These are phyloP conservation scores for Claviceps quebecensis DNA, from an alignment of 2,329 filamentous ascomycete genomes.

Conservation along the genomic window DNA sequence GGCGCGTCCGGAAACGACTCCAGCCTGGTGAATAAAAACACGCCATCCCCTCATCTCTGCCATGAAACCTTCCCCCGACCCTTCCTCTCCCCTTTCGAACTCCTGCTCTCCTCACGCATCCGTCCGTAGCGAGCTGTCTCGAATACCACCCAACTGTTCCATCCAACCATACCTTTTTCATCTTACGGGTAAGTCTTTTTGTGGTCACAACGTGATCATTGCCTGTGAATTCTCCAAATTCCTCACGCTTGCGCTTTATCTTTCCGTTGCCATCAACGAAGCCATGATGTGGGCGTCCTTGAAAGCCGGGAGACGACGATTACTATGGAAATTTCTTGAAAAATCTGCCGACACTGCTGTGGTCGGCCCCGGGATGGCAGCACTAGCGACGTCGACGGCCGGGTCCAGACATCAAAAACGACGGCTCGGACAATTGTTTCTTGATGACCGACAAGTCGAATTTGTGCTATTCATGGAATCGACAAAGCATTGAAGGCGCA, in stretches of 20 bases:
- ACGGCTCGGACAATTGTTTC: too few species aligned
- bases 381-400: neutral
- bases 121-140: slow-evolving; percentile 15
- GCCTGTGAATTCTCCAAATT: neutral
- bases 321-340: too few species aligned
- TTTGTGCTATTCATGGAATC: neutral
- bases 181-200: slow-evolving; percentile 15
- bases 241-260: too few species aligned
- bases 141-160: slow-evolving; percentile 11
- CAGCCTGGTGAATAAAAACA: slow-evolving; percentile 8
- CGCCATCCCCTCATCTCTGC: slow-evolving; percentile 8
- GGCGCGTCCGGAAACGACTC: slow-evolving; percentile 4
- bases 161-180: slow-evolving; percentile 7
- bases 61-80: slow-evolving; percentile 6
- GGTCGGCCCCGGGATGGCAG: neutral
- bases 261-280: neutral
- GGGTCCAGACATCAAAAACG: neutral
- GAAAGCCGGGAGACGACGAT: neutral
- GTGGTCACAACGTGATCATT: neutral
- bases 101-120: slow-evolving; percentile 13
- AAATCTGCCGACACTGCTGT: neutral
- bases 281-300: neutral
- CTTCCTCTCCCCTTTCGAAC: slow-evolving; percentile 11
- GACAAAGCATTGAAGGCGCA: neutral
- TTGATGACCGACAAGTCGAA: too few species aligned